Evolutionary conservation across 2,329 filamentous ascomycete species (phyloP).

Genomic region (Diaporthe longicolla): DNA sequence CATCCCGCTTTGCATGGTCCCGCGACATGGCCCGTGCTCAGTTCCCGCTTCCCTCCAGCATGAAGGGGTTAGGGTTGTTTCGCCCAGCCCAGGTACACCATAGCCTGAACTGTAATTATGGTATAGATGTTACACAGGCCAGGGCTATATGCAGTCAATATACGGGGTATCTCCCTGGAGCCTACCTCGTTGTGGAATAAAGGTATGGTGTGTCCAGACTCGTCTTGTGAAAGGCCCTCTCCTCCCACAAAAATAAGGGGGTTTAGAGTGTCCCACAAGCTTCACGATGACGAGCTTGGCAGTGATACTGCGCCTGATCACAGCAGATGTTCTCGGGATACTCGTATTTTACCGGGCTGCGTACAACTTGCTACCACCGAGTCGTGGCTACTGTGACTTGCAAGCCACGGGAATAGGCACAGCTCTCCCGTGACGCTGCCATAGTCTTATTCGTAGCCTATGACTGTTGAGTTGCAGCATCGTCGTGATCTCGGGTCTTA

Average conservation of each 20-base stretch:
- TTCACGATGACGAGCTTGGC: slow-evolving; percentile 20
- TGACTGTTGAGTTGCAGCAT: not conserved
- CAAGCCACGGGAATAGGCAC: not conserved
- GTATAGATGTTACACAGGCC: not conserved
- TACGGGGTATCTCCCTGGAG: not conserved
- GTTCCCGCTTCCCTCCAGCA: not conserved
- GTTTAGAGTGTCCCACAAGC: not conserved
- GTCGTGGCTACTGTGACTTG: slow-evolving; percentile 1
- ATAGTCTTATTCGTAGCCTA: not conserved
- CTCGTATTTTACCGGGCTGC: not conserved
- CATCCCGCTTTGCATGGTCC: slow-evolving; percentile 31
- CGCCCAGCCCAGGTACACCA: not conserved
- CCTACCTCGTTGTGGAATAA: not conserved
- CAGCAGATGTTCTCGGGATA: not conserved
- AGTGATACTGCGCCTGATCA: slow-evolving; percentile 9
- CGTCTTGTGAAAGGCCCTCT: not conserved
- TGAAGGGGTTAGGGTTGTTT: not conserved
- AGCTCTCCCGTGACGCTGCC: not conserved
- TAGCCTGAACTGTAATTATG: slow-evolving; percentile 1
- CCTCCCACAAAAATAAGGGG: not conserved
- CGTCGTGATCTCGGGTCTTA: not conserved
- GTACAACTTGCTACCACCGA: not conserved
- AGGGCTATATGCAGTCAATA: not conserved
- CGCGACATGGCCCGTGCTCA: slow-evolving; percentile 20
- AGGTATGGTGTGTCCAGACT: not conserved